Evolutionary conservation across 805 yeast species (phyloP), one percentile per base, ranked within the genome.

Genomic region (Ogataea haglerorum): DNA sequence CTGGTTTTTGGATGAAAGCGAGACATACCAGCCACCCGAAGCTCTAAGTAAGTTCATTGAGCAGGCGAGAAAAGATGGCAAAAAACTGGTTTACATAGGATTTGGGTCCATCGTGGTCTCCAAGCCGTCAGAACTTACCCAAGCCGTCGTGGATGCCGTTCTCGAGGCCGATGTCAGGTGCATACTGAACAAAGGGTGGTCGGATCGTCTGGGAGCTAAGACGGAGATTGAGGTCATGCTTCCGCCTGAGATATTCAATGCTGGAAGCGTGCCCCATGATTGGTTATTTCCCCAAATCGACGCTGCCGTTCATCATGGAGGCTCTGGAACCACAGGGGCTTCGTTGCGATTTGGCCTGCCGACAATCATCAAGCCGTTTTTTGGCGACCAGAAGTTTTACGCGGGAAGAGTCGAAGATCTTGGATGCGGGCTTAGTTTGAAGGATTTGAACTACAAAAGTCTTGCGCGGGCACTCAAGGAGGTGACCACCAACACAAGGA

Each of bases 291-390:
- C 91, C 0, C 79, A 77, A 46, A 69, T 91, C 31, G 96, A 91
- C 63, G 96, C 91, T 0, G 95, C 95, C 0, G 96, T 91, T 4
- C 98, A 91, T 58, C 98, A 91, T 59, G 98, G 98, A 28, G 98
- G 98, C 0, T 83, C 95, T 0, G 98, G 98, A 2, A 87, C 97
- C 0, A 91, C 97, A 0, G 98, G 98, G 6, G 96, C 96, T 0
- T 75, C 95, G 2, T 60, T 91, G 40, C 69, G 90, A 46, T 83
- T 85, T 10, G 98, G 98, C 0, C 61, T 85, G 23, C 97, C 98
- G 1, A 88, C 95, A 0, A 74, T 91, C 24, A 79, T 91, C 52
- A 91, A 90, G 60, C 98, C 98, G 2, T 91, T 91, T 56, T 91
- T 91, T 60, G 98, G 96, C 0, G 98, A 91, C 62, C 98, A 91